Conservation (phyloP, 2,329 filamentous ascomycete genomes). For the Trichoderma sp. region DNA sequence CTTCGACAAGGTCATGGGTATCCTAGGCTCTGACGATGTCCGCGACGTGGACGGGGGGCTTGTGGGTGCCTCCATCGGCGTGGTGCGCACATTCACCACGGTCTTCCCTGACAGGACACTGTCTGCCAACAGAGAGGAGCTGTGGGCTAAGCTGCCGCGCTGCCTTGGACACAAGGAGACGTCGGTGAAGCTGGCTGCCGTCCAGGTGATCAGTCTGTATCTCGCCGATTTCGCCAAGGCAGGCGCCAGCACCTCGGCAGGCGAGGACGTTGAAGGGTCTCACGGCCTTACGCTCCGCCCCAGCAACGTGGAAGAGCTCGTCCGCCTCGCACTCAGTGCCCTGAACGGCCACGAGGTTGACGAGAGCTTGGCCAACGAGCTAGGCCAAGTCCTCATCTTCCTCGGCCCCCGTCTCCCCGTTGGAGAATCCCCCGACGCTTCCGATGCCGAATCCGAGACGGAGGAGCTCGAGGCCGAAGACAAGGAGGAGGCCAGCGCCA, state of each 20-base stretch:
- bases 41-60: constrained; percentile 67
- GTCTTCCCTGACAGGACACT: constrained; percentile 67
- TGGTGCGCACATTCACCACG: constrained; percentile 68
- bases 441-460: constrained; percentile 44
- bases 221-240: constrained; percentile 76
- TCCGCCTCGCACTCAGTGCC: constrained; percentile 52
- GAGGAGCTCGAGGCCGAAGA: constrained; percentile 50
- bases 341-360: constrained; percentile 66
- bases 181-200: constrained; percentile 75
- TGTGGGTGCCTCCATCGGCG: constrained; percentile 71
- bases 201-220: constrained; percentile 74
- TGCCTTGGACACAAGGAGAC: constrained; percentile 73
- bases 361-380: constrained; percentile 76
- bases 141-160: constrained; percentile 71
- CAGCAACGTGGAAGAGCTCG: constrained; percentile 64
- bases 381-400: constrained; percentile 80
- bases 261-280: constrained; percentile 67
- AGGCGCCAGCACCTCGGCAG: constrained; percentile 49
- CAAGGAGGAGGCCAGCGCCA: constrained; percentile 43
- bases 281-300: constrained; percentile 69
- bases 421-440: constrained; percentile 44
- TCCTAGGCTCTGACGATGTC: constrained; percentile 58
- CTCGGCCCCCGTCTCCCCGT: constrained; percentile 62
- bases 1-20: constrained; percentile 54
- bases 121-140: constrained; percentile 56